Conservation (phyloP, 768 basidiomycete species). For the Tylopilus sp. region DNA sequence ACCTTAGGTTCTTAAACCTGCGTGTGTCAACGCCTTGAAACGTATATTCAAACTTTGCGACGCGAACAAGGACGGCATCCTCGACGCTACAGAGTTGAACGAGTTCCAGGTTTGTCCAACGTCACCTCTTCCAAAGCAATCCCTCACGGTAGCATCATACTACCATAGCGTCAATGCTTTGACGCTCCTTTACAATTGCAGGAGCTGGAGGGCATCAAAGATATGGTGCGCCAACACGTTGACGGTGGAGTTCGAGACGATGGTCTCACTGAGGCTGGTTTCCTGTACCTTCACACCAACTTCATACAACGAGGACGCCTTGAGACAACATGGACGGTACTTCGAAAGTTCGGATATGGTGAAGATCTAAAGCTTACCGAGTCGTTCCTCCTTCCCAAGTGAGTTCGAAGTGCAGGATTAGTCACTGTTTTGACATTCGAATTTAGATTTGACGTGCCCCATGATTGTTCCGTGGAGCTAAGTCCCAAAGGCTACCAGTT, state of each 20-base stretch:
- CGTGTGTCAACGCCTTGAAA: conserved; percentile 80
- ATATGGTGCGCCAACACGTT: conserved; percentile 80
- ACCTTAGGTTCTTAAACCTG: conserved; percentile 83
- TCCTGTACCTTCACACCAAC: conserved; percentile 90
- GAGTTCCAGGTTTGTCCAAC: conserved; percentile 80
- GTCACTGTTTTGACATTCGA: conserved; percentile 11
- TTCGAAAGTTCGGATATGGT: conserved; percentile 93
- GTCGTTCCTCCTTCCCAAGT: conserved; percentile 87
- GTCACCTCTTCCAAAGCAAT: background rate
- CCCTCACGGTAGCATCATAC: background rate
- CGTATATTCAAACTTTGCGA: conserved; percentile 98
- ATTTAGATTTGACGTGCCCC: conserved; percentile 84
- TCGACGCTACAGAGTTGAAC: conserved; percentile 89
- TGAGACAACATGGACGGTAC: conserved; percentile 97
- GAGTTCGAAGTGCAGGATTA: conserved; percentile 27
- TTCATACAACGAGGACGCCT: conserved; percentile 95
- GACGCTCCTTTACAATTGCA: conserved; percentile 87
- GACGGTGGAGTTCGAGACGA: conserved; percentile 70
- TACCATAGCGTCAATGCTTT: conserved; percentile 84
- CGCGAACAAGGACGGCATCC: conserved; percentile 86
- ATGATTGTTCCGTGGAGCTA: conserved; percentile 93
- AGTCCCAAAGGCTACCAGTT: conserved; percentile 95
- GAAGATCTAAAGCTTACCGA: conserved; percentile 91
- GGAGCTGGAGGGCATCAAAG: conserved; percentile 95
- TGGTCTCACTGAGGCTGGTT: conserved; percentile 90